A percentile compares a stretch with the other conserved stretches of the same genome.
These are phyloP conservation scores for Pochonia chlamydosporia DNA, from an alignment of 2,329 filamentous ascomycete genomes.

Conservation along the genomic window DNA sequence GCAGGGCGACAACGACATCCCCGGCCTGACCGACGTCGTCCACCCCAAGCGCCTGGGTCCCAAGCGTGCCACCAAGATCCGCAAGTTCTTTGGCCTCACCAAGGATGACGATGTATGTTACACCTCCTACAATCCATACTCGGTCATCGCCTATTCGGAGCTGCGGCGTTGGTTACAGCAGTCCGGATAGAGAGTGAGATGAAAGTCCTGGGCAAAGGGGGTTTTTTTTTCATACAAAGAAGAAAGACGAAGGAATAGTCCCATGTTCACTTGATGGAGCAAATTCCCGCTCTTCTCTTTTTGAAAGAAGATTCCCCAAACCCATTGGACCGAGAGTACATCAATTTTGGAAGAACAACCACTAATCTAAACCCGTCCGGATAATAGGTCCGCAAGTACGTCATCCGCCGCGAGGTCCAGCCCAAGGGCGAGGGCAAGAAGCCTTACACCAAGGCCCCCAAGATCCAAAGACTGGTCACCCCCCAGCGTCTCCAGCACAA, in stretches of 20 bases:
- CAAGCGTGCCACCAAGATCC: conserved; percentile 99
- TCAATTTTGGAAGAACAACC: conserved; percentile 14
- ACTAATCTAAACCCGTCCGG: conserved; percentile 30
- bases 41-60: conserved; percentile 99
- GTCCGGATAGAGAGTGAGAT: conserved; percentile 57
- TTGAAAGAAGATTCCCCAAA: not conserved
- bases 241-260: not conserved
- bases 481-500: conserved; percentile 99
- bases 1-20: conserved; percentile 92
- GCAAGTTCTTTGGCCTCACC: conserved; percentile 98
- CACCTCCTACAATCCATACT: conserved; percentile 47
- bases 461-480: conserved; percentile 99
- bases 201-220: conserved; percentile 12
- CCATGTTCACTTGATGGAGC: not conserved
- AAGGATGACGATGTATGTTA: conserved; percentile 99
- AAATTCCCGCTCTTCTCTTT: not conserved
- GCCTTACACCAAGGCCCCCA: conserved; percentile 99
- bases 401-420: conserved; percentile 97
- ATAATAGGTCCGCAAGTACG: conserved; percentile 92
- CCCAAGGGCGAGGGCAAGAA: conserved; percentile 97
- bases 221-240: too few species aligned
- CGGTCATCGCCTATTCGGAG: conserved; percentile 66
- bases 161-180: conserved; percentile 38
- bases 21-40: conserved; percentile 94
- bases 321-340: conserved; percentile 17